Evolutionary conservation across 2,329 filamentous ascomycete species (phyloP).

Genomic region (Scytalidium sp.): DNA sequence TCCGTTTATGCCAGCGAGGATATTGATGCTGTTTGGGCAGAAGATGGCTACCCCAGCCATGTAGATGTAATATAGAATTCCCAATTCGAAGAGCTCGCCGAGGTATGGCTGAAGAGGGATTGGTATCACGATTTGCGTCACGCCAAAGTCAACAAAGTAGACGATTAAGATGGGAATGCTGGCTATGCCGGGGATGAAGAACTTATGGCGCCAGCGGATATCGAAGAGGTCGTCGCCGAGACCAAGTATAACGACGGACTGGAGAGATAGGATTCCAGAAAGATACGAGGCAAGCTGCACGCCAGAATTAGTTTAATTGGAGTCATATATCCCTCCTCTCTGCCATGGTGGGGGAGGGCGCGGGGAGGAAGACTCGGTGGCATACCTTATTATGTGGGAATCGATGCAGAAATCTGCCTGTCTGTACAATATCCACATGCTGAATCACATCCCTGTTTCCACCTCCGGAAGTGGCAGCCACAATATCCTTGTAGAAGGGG

Average conservation of each 20-base stretch:
- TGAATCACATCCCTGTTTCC: slow-evolving; percentile 86
- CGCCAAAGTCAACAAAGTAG: slow-evolving; percentile 98
- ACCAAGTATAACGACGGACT: slow-evolving; percentile 86
- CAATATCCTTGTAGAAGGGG: slow-evolving; percentile 97
- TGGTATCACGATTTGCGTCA: slow-evolving; percentile 92
- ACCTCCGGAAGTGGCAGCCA: slow-evolving; percentile 88
- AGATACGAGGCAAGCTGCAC: slow-evolving; percentile 88
- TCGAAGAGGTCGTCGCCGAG: slow-evolving; percentile 96
- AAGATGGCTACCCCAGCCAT: slow-evolving; percentile 98
- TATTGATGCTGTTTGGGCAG: slow-evolving; percentile 98
- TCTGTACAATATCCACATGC: slow-evolving; percentile 44
- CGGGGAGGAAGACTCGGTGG: too few relatives aligned
- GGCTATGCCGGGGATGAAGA: slow-evolving; percentile 93
- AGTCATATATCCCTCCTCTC: too few relatives aligned
- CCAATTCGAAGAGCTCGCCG: slow-evolving; percentile 76
- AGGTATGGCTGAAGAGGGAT: slow-evolving; percentile 80
- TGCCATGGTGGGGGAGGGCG: too few relatives aligned
- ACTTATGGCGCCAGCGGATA: slow-evolving; percentile 98
- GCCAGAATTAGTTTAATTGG: not conserved
- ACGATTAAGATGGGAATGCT: slow-evolving; percentile 91
- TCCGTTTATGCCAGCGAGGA: slow-evolving; percentile 98
- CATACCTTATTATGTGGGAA: slow-evolving; percentile 91
- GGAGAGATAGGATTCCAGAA: slow-evolving; percentile 88
- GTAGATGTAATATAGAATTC: slow-evolving; percentile 86
- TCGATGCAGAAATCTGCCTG: slow-evolving; percentile 80